These are phyloP conservation scores for Fusarium sp. DNA, from an alignment of 2,329 filamentous ascomycete genomes.

Conservation along the genomic window DNA sequence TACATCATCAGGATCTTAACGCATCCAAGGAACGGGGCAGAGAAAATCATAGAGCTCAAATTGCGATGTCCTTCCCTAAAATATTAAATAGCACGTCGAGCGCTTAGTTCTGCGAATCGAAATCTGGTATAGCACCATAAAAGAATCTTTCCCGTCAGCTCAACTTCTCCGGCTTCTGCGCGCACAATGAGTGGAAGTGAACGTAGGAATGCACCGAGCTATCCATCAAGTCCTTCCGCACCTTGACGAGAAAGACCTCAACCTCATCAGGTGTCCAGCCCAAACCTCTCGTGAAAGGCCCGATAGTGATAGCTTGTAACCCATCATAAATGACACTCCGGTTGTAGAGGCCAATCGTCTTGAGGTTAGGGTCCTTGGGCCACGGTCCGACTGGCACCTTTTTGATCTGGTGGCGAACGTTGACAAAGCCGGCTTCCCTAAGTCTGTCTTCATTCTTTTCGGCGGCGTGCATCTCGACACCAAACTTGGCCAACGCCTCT, in stretches of 20 bases:
- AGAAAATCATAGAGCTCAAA: too few species aligned
- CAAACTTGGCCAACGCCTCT: conserved; percentile 49
- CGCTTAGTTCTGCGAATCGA: too few species aligned
- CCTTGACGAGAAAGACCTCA: conserved; percentile 53
- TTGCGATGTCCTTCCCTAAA: too few species aligned
- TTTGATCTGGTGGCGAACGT: conserved; percentile 56
- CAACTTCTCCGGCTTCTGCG: conserved; percentile 16
- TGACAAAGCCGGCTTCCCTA: conserved; percentile 57
- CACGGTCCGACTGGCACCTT: conserved; percentile 66
- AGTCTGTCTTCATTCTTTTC: conserved; percentile 50
- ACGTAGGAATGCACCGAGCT: conserved; percentile 35
- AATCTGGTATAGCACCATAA: too few species aligned
- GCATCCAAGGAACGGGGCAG: too few species aligned
- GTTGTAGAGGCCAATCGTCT: conserved; percentile 59
- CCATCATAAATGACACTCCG: conserved; percentile 50
- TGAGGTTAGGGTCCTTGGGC: conserved; percentile 63
- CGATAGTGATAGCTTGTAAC: conserved; percentile 53
- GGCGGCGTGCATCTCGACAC: conserved; percentile 51
- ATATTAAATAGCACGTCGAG: too few species aligned
- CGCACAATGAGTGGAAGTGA: conserved; percentile 36
- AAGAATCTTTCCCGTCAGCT: too few species aligned
- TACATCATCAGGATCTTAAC: too few species aligned
- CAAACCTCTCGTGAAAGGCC: conserved; percentile 54
- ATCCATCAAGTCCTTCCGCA: conserved; percentile 53
- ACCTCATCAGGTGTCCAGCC: conserved; percentile 55